A percentile compares a stretch with the other conserved stretches of the same genome.
Conservation (phyloP, 2,329 filamentous ascomycete species). For the Paecilomyces dactylethromorphus region DNA sequence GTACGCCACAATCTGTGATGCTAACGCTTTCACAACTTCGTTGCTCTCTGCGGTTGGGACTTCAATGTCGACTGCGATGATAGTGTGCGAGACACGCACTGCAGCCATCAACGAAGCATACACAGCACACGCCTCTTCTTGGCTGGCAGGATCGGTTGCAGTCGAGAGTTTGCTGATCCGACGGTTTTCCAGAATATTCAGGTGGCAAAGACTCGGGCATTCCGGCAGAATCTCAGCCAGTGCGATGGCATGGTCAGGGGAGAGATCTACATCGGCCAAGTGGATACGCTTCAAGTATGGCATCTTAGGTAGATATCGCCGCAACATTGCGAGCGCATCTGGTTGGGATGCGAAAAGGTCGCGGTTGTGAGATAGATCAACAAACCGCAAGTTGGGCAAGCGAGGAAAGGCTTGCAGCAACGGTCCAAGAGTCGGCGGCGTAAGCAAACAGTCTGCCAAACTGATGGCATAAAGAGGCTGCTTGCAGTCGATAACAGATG, state of each 20-base stretch:
- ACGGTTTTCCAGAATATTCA: slow-evolving; percentile 79
- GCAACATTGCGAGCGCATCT: slow-evolving; percentile 66
- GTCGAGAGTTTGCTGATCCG: slow-evolving; percentile 60
- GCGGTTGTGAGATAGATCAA: slow-evolving; percentile 87
- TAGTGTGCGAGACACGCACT: slow-evolving; percentile 70
- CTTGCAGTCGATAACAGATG: slow-evolving; percentile 31
- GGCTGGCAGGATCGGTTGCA: slow-evolving; percentile 68
- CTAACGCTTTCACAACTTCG: slow-evolving; percentile 84
- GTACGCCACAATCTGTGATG: slow-evolving; percentile 91
- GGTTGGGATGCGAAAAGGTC: slow-evolving; percentile 67
- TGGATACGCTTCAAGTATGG: slow-evolving; percentile 74
- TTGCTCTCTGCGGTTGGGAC: slow-evolving; percentile 74
- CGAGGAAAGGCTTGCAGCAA: slow-evolving; percentile 67
- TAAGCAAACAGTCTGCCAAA: slow-evolving; percentile 77
- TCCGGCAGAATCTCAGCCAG: slow-evolving; percentile 88
- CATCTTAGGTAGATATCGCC: slow-evolving; percentile 80
- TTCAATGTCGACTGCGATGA: slow-evolving; percentile 89
- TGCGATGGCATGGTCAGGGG: slow-evolving; percentile 81
- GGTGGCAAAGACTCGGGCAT: slow-evolving; percentile 69
- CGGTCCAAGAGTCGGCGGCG: slow-evolving; percentile 63
- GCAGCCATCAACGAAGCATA: slow-evolving; percentile 90
- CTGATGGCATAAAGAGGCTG: slow-evolving; percentile 72
- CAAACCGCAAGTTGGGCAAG: slow-evolving; percentile 71
- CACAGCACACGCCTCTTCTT: slow-evolving; percentile 89
- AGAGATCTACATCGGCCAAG: slow-evolving; percentile 75